Conservation (phyloP, 331 rosid genomes). For the Spiraea crenata region DNA sequence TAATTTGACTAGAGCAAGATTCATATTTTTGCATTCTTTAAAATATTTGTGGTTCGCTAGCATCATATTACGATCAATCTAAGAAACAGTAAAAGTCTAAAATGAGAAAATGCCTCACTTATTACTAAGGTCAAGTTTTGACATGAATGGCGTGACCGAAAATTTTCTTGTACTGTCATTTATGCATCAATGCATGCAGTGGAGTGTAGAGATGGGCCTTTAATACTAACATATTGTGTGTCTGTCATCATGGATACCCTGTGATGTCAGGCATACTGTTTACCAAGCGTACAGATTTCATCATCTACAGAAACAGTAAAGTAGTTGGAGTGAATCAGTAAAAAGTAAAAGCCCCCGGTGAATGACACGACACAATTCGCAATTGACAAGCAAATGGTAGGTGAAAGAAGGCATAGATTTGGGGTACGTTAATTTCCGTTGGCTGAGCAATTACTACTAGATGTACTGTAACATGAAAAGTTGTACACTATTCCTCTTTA, state of each 20-base stretch:
- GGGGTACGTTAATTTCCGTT: not conserved
- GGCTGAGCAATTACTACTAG: not conserved
- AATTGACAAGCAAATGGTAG: too few relatives aligned
- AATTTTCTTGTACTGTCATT: not conserved
- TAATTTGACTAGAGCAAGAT: too few relatives aligned
- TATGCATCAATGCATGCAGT: not conserved
- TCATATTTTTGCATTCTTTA: too few relatives aligned
- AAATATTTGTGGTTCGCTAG: too few relatives aligned
- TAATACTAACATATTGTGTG: not conserved
- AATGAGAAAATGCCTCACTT: too few relatives aligned
- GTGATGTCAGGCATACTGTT: not conserved
- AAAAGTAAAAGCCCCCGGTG: too few relatives aligned
- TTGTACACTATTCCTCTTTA: constrained; percentile 5
- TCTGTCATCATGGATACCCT: not conserved
- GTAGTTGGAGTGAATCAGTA: too few relatives aligned
- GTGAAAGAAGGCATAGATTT: too few relatives aligned
- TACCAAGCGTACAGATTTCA: not conserved
- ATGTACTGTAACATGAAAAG: not conserved
- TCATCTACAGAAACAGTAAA: too few relatives aligned
- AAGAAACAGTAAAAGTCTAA: too few relatives aligned
- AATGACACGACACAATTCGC: too few relatives aligned
- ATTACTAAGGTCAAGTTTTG: not conserved
- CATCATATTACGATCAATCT: too few relatives aligned
- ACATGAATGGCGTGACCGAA: not conserved
- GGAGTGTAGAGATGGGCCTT: not conserved